Conservation (phyloP, 2,329 filamentous ascomycete species). For the Madurella mycetomatis region DNA sequence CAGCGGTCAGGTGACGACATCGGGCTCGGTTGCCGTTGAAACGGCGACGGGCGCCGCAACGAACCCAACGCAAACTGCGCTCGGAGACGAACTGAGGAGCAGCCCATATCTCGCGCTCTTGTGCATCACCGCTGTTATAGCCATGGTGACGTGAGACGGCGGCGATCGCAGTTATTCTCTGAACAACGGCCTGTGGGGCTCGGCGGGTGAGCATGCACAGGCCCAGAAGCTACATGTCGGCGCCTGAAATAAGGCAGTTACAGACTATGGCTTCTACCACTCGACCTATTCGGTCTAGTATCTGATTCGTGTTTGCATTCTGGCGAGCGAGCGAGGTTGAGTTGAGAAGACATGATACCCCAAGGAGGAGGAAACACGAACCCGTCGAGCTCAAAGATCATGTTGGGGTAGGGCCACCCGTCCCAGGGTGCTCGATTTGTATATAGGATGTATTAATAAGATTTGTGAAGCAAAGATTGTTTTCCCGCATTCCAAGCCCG, state of each 20-base stretch:
- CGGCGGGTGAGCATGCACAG: neutral
- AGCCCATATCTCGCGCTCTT: constrained; percentile 21
- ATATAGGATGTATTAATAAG: constrained; percentile 14
- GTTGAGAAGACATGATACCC: constrained; percentile 14
- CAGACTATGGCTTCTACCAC: neutral
- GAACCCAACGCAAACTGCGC: constrained; percentile 26
- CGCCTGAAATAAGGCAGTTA: neutral
- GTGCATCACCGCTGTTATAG: constrained; percentile 25
- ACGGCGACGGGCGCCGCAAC: constrained; percentile 18
- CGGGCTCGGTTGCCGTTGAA: constrained; percentile 21
- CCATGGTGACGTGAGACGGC: constrained; percentile 21
- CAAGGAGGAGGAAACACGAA: constrained; percentile 3
- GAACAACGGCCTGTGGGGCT: neutral
- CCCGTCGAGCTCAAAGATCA: neutral
- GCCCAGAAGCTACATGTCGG: neutral
- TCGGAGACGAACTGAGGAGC: constrained; percentile 24
- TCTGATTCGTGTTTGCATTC: constrained; percentile 4
- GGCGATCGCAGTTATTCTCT: neutral
- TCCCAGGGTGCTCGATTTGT: constrained; percentile 1
- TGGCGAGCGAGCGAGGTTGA: neutral
- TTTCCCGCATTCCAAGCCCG: neutral
- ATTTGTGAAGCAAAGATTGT: constrained; percentile 4
- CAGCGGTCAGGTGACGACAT: constrained; percentile 35
- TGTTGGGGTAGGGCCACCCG: neutral
- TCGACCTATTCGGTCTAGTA: neutral